Percentiles rank a stretch among this genome's conserved stretches.
phyloP scores from a whole-genome alignment of 192 early-diverging fungal species.

The Thoreauomyces humboldtii region DNA sequence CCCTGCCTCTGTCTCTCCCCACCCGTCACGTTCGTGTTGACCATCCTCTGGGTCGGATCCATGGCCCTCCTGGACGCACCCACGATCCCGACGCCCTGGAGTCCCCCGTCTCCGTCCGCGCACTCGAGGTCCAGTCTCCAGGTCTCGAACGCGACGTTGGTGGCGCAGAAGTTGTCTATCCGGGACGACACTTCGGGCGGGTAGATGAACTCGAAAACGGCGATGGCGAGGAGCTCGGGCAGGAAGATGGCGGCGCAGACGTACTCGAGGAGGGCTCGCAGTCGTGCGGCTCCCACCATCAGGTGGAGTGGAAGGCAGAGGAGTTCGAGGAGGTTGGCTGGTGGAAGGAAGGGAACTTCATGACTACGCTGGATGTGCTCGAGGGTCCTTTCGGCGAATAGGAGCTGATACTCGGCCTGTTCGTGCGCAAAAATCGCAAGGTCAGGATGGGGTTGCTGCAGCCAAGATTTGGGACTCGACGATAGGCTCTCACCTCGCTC shows the following conservation, averaged over 20 bases:
- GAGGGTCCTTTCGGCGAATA: constrained; percentile 21
- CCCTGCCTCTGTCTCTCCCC: not conserved
- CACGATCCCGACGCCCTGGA: not conserved
- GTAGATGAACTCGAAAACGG: constrained; percentile 5
- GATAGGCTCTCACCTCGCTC: no score
- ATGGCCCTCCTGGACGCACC: not conserved
- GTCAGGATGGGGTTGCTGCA: no score
- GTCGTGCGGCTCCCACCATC: not conserved
- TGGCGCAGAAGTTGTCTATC: not conserved
- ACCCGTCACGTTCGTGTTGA: not conserved
- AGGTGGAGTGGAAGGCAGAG: constrained; percentile 11
- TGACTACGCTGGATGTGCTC: constrained; percentile 13
- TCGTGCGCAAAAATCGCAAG: not conserved
- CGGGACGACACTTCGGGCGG: constrained; percentile 2
- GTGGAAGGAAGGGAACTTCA: constrained; percentile 28
- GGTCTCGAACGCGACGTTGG: constrained; percentile 15
- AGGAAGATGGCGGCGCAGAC: constrained; percentile 21
- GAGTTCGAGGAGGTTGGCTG: constrained; percentile 21
- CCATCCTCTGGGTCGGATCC: not conserved
- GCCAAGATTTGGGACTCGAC: no score
- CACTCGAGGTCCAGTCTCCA: constrained; percentile 23
- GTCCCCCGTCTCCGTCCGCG: not conserved
- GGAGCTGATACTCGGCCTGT: constrained; percentile 22
- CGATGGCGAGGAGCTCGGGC: constrained; percentile 14
- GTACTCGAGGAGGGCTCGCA: not conserved